Conservation (phyloP, 176 grass and related monocot species). For the Oryza glumipatula region DNA sequence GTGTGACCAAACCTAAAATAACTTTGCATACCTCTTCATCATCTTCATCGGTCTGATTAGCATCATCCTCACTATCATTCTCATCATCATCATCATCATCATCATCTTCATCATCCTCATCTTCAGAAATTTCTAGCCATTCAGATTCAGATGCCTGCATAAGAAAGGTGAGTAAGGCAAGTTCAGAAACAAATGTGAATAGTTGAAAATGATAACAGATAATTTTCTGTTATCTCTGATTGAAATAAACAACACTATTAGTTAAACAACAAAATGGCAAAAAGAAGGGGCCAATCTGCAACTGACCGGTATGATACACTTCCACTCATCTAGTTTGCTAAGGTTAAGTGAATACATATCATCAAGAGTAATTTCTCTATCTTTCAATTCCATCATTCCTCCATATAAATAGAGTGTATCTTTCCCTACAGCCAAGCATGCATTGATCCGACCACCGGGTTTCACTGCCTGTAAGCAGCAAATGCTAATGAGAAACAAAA, state of each 20-base stretch:
- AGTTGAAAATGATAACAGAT: neutral
- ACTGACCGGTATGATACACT: slow-evolving; percentile 87
- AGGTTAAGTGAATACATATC: slow-evolving; percentile 97
- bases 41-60: slow-evolving; percentile 72
- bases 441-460: slow-evolving; percentile 92
- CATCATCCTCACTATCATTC: slow-evolving; percentile 52
- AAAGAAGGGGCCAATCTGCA: slow-evolving; percentile 26
- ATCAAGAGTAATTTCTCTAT: slow-evolving; percentile 96
- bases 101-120: slow-evolving; percentile 72
- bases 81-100: slow-evolving; percentile 68
- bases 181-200: neutral
- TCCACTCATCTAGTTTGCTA: slow-evolving; percentile 98
- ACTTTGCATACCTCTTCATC: slow-evolving; percentile 49
- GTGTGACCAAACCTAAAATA: neutral
- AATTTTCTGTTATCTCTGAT: neutral
- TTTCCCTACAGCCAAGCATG: slow-evolving; percentile 87
- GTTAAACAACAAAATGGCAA: slow-evolving; percentile 11
- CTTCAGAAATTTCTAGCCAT: slow-evolving; percentile 89
- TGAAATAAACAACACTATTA: slow-evolving; percentile 17
- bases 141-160: slow-evolving; percentile 93
- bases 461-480: slow-evolving; percentile 62
- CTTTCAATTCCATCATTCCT: slow-evolving; percentile 98
- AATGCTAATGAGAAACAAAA: slow-evolving; percentile 35
- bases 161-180: neutral
- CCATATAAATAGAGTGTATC: slow-evolving; percentile 93